Conservation (phyloP, 306 rosid species). For the Corylus americana region DNA sequence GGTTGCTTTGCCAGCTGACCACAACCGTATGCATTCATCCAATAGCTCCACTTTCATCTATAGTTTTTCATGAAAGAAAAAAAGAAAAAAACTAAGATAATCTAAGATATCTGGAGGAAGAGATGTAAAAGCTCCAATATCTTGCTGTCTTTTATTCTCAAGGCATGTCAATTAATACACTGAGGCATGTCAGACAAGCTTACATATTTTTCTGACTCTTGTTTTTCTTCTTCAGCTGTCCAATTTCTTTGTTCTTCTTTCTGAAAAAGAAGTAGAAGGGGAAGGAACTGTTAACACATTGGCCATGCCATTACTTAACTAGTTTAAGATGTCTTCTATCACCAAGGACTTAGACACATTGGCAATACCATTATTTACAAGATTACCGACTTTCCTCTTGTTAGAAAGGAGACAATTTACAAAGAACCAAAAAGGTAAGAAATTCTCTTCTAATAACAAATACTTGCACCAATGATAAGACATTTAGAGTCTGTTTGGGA, state of each 20-base stretch:
- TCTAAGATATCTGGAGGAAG: background rate
- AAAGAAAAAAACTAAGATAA: background rate
- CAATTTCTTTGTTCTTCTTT: constrained; percentile 27
- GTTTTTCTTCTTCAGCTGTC: constrained; percentile 30
- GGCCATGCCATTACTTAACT: too few relatives aligned
- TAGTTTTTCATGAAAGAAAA: constrained; percentile 23
- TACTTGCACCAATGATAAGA: too few relatives aligned
- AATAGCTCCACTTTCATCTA: constrained; percentile 56
- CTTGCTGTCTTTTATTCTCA: background rate
- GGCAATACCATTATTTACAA: background rate
- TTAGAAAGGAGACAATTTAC: background rate
- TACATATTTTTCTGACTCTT: constrained; percentile 29
- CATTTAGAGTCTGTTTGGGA: too few relatives aligned
- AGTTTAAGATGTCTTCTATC: too few relatives aligned
- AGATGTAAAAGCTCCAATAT: background rate
- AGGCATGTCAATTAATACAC: too few relatives aligned
- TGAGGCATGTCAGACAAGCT: constrained; percentile 6
- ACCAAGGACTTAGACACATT: background rate
- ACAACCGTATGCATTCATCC: constrained; percentile 68
- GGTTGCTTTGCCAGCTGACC: constrained; percentile 85
- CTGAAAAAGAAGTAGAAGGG: constrained; percentile 20
- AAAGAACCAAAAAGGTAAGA: background rate
- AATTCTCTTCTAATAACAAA: background rate
- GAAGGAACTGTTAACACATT: background rate
- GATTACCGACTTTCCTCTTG: background rate